Conservation (phyloP, 257 asterid species). For the Solanum paucissectum region DNA sequence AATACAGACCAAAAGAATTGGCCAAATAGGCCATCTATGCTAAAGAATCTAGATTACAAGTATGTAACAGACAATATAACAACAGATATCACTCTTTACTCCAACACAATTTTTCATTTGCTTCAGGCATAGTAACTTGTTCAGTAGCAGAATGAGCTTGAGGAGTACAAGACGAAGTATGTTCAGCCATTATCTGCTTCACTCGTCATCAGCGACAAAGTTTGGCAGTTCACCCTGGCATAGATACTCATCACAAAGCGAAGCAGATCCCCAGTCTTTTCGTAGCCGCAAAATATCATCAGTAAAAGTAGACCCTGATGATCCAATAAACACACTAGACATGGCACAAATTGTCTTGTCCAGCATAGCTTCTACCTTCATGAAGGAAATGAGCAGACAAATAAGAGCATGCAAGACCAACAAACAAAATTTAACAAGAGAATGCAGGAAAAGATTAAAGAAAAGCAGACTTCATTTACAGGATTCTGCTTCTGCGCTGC, state of each 20-base stretch:
- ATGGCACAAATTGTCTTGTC: slow-evolving; percentile 97
- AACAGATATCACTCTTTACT: neutral
- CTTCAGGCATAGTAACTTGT: neutral
- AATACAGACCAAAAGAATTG: neutral
- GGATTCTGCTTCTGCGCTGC: neutral
- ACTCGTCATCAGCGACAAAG: slow-evolving; percentile 71
- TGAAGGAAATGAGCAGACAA: neutral
- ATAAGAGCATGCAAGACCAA: neutral
- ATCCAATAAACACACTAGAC: slow-evolving; percentile 78
- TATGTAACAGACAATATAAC: neutral
- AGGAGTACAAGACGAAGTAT: neutral
- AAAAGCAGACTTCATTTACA: neutral
- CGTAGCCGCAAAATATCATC: slow-evolving; percentile 88
- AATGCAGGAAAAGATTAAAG: neutral
- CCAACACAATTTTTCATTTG: neutral
- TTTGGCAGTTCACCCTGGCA: slow-evolving; percentile 78
- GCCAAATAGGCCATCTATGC: neutral
- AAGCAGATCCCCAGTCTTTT: slow-evolving; percentile 86
- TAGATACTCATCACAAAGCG: slow-evolving; percentile 77
- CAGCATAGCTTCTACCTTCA: slow-evolving; percentile 95
- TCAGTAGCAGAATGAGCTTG: neutral
- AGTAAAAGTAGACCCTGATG: slow-evolving; percentile 94
- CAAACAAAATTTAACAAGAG: neutral
- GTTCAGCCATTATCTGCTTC: slow-evolving; percentile 2
- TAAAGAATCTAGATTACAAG: neutral